Evolutionary conservation across 345 rosid genomes (phyloP), one percentile per base, ranked within the genome.

Genomic region (Lepidium sativum): DNA sequence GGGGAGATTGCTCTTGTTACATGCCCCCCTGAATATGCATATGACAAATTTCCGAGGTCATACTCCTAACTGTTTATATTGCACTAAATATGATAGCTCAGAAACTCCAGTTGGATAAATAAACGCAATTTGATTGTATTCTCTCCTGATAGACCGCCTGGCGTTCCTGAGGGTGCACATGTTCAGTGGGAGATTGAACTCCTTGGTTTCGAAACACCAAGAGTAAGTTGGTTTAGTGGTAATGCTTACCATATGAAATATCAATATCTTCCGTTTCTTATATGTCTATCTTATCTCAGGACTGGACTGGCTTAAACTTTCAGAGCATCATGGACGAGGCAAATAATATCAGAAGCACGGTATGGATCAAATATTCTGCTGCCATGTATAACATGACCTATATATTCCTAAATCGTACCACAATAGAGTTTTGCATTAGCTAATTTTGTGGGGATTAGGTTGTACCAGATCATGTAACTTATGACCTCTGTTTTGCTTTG

Each of bases 11-110:
- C 96, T 58, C 92, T 90, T 42, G 96, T 88, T 77, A 86, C 91
- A 41, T 90, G 96, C 65, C 95, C 99, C 64, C 97, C 99, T 80
- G 97, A 90, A 73, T 90, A 88, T 80, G 97, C 96, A 49, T 90
- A 88, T 60, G 99, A 90, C 76, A 88, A 90, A 65, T 90, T 90
- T 69, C 78, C 80, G 2, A 86, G 99, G 99, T 94, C 73, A 6
- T 78, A 87, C 86, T 84, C 68, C 40, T 47, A 56, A 39, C 60
- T 68, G 42, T 67, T 20, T 45, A 67, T 38, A 54, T 52, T 16
- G 0, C 10, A 31, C 8, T 55, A 50, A 60, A 38, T 53, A 45
- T 65, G 76, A 51, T 21, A 42, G 25, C 20, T 1, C 23, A 40
- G 33, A 57, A 40, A 9, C 37, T 42, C 32, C 13, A 60, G 7